Conservation (phyloP, 306 rosid species). For the Trifolium dubium region DNA sequence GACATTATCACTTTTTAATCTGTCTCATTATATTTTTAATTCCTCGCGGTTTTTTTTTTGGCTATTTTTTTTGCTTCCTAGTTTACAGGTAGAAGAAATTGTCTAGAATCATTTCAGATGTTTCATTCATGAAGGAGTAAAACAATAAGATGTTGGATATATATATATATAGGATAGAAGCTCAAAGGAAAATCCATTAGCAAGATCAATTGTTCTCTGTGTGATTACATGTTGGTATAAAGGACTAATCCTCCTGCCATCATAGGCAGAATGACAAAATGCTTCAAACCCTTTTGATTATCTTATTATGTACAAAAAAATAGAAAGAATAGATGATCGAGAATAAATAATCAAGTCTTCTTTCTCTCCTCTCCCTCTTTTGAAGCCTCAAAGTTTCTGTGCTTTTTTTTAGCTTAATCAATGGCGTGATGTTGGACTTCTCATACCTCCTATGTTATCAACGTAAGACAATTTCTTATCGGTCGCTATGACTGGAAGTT, state of each 20-base stretch:
- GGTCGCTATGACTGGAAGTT: slow-evolving; percentile 53
- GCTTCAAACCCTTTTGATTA: slow-evolving; percentile 45
- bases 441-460: slow-evolving; percentile 74
- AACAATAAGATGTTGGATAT: slow-evolving; percentile 2
- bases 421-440: slow-evolving; percentile 87
- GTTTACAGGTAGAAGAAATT: not conserved
- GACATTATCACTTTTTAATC: not conserved
- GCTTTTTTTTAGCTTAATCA: slow-evolving; percentile 45
- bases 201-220: not conserved
- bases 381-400: slow-evolving; percentile 10
- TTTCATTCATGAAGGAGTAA: not conserved
- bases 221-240: not conserved
- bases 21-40: not conserved
- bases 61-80: not conserved
- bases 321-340: slow-evolving; percentile 50
- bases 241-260: not conserved
- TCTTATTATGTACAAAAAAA: slow-evolving; percentile 60
- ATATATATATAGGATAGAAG: not conserved
- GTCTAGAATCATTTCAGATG: not conserved
- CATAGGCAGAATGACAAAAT: slow-evolving; percentile 36
- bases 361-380: slow-evolving; percentile 37
- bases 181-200: slow-evolving; percentile 2
- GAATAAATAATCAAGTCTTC: slow-evolving; percentile 45
- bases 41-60: not conserved
- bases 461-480: slow-evolving; percentile 74